Conservation (phyloP, 768 basidiomycete species). For the Rossbeevera mucosa region DNA sequence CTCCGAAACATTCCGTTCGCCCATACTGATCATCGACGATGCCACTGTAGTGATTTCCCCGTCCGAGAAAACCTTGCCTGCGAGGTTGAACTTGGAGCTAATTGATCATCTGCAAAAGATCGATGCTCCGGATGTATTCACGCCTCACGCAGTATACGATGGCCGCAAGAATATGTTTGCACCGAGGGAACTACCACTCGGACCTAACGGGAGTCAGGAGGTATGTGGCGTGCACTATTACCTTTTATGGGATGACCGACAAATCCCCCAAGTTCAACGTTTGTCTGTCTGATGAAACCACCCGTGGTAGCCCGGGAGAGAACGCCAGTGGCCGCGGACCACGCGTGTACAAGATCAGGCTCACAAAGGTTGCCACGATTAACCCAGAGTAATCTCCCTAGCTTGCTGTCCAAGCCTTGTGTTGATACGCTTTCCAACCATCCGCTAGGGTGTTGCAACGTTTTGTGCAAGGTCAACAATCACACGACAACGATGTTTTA, state of each 20-base stretch:
- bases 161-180: constrained; percentile 77
- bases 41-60: constrained; percentile 52
- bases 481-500: constrained; percentile 61
- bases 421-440: constrained; percentile 1
- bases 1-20: background rate
- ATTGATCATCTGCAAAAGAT: constrained; percentile 57
- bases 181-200: constrained; percentile 56
- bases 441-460: constrained; percentile 51
- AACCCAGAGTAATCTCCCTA: constrained; percentile 45
- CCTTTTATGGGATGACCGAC: background rate
- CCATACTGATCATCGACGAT: constrained; percentile 12
- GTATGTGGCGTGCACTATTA: constrained; percentile 29
- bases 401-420: constrained; percentile 20
- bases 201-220: constrained; percentile 46
- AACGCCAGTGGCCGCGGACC: constrained; percentile 40
- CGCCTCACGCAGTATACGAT: constrained; percentile 70
- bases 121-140: constrained; percentile 62
- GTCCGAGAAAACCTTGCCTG: constrained; percentile 64
- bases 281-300: constrained; percentile 39
- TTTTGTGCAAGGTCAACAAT: constrained; percentile 62
- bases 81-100: constrained; percentile 64
- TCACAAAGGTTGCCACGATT: constrained; percentile 56
- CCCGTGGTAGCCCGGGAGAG: constrained; percentile 30
- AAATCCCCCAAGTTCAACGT: constrained; percentile 54
- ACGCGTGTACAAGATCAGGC: constrained; percentile 61